phyloP scores from a whole-genome alignment of 1,139 yeast species.

The Saccharomyces hybrid region DNA sequence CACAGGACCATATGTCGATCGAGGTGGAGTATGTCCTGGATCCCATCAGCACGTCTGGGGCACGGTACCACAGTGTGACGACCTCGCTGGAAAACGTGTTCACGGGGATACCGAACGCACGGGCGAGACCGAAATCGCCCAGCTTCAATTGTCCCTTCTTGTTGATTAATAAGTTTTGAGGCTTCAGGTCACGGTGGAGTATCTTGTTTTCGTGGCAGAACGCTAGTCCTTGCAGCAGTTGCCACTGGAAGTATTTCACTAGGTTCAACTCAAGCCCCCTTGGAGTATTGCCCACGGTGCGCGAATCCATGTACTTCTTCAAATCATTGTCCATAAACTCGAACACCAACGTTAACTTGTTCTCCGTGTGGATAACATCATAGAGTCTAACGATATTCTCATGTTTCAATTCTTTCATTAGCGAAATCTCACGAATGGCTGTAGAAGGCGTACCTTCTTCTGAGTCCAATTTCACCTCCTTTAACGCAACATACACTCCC shows the following conservation, averaged over 20 bases:
- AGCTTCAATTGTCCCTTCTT: slow-evolving; percentile 83
- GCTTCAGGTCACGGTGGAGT: slow-evolving; percentile 89
- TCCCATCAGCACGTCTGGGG: slow-evolving; percentile 94
- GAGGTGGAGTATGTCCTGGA: slow-evolving; percentile 92
- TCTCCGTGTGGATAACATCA: slow-evolving; percentile 95
- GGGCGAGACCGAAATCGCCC: slow-evolving; percentile 96
- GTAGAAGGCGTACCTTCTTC: slow-evolving; percentile 99
- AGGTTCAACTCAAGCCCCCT: slow-evolving; percentile 50
- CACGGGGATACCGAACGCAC: slow-evolving; percentile 97
- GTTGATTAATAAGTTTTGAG: slow-evolving; percentile 85
- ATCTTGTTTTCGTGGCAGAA: slow-evolving; percentile 95
- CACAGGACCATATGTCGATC: slow-evolving; percentile 94
- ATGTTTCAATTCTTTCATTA: slow-evolving; percentile 93
- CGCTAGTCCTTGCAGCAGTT: slow-evolving; percentile 78
- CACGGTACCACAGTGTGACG: slow-evolving; percentile 96
- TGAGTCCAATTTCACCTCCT: slow-evolving; percentile 88
- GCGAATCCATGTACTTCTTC: slow-evolving; percentile 84
- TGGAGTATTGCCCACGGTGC: slow-evolving; percentile 26
- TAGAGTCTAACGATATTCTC: slow-evolving; percentile 88
- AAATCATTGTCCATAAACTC: slow-evolving; percentile 92
- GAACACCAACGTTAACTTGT: slow-evolving; percentile 86
- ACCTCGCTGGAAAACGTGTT: slow-evolving; percentile 96
- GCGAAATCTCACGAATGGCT: slow-evolving; percentile 90
- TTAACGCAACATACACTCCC: slow-evolving; percentile 88
- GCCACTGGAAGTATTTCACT: slow-evolving; percentile 89